phyloP scores from a whole-genome alignment of 768 basidiomycete genomes.

The Amanita muscaria region DNA sequence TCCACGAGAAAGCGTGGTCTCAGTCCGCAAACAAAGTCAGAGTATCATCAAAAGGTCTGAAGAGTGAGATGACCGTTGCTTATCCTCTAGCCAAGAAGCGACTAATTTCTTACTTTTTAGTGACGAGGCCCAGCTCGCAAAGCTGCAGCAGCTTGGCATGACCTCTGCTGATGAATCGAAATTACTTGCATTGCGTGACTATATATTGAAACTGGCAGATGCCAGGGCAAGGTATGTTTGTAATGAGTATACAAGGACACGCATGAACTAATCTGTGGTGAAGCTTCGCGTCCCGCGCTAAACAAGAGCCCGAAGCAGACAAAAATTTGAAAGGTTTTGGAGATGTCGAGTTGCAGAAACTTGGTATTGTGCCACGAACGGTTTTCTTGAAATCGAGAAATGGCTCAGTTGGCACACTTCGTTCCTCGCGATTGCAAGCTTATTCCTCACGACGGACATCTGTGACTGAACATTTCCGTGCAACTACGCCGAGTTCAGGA shows the following conservation, averaged over 20 bases:
- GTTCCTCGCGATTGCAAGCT: conserved; percentile 31
- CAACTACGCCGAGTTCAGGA: conserved; percentile 42
- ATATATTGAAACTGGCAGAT: conserved; percentile 76
- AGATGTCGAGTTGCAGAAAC: conserved; percentile 74
- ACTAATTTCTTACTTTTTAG: conserved; percentile 28
- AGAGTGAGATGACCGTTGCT: conserved; percentile 46
- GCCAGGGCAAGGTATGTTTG: conserved; percentile 59
- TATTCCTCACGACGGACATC: conserved; percentile 31
- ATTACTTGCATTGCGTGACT: conserved; percentile 81
- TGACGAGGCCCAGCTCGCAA: conserved; percentile 67
- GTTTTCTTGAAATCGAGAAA: conserved; percentile 69
- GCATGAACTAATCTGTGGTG: conserved; percentile 1
- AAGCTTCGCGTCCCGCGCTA: conserved; percentile 63
- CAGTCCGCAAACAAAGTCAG: conserved; percentile 45
- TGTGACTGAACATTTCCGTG: conserved; percentile 22
- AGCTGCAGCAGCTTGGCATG: conserved; percentile 86
- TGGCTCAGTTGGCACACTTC: conserved; percentile 27
- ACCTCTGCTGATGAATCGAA: conserved; percentile 74
- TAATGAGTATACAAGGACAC: neutral
- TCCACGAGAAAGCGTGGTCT: conserved; percentile 62
- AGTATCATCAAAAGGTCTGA: conserved; percentile 54
- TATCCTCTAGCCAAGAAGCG: neutral
- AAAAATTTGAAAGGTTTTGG: conserved; percentile 54
- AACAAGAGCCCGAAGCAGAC: conserved; percentile 53
- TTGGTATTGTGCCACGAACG: conserved; percentile 85